phyloP scores from a whole-genome alignment of 1,284 basidiomycete genomes.

The Ceratobasidium sp. region DNA sequence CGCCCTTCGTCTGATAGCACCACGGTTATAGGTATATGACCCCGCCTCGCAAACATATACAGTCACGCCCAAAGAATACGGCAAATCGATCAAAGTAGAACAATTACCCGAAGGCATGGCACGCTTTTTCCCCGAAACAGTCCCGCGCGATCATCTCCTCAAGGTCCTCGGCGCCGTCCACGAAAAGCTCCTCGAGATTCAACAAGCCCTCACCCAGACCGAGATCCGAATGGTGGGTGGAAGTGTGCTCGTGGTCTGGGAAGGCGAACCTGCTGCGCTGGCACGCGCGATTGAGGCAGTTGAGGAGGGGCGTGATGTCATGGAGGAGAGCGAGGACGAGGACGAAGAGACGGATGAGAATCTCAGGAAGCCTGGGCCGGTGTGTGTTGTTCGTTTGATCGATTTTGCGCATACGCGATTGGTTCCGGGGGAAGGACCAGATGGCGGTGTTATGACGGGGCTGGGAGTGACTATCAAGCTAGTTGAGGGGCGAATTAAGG shows the following conservation, averaged over 20 bases:
- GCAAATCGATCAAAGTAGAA: constrained; percentile 76
- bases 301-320: constrained; percentile 52
- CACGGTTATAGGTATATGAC: constrained; percentile 75
- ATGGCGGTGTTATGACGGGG: constrained; percentile 81
- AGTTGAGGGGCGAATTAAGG: constrained; percentile 63
- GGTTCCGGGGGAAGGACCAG: constrained; percentile 80
- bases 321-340: constrained; percentile 49
- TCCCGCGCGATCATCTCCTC: constrained; percentile 70
- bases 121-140: constrained; percentile 78
- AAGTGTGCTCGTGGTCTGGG: constrained; percentile 87
- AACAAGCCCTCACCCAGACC: constrained; percentile 65
- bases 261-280: constrained; percentile 71
- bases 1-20: background rate
- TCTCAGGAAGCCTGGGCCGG: constrained; percentile 60
- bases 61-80: constrained; percentile 82
- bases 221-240: constrained; percentile 87
- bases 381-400: constrained; percentile 82
- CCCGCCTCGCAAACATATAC: constrained; percentile 67
- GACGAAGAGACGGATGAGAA: constrained; percentile 53
- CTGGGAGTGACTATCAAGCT: constrained; percentile 73
- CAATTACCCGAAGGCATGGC: constrained; percentile 81
- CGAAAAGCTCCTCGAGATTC: constrained; percentile 69
- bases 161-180: constrained; percentile 73
- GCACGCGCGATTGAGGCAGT: constrained; percentile 59
- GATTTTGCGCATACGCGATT: constrained; percentile 93